Evolutionary conservation across 2,329 filamentous ascomycete genomes (phyloP).

Genomic region (Corniculantispora saksenae): DNA sequence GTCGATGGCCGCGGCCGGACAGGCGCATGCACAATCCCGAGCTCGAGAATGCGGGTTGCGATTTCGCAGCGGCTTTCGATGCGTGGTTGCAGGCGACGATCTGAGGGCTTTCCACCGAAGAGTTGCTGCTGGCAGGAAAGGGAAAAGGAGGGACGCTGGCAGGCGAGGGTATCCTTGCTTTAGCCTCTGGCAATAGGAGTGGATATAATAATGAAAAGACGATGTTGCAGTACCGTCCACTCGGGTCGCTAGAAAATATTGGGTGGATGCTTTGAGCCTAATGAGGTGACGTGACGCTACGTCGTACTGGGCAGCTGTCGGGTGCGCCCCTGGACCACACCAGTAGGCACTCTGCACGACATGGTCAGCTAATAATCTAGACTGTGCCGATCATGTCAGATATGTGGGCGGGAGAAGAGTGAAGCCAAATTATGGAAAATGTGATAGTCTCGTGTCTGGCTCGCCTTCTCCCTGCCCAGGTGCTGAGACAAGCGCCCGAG

Average conservation of each 20-base stretch:
- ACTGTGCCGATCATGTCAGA: conserved; percentile 4
- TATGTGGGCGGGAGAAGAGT: background rate
- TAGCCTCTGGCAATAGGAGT: background rate
- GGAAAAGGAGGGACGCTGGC: background rate
- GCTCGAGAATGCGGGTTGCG: background rate
- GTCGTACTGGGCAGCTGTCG: conserved; percentile 4
- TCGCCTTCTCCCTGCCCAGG: background rate
- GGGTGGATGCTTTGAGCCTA: conserved; percentile 13
- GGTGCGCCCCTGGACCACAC: background rate
- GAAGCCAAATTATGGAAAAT: background rate
- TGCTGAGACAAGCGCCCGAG: background rate
- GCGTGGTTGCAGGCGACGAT: background rate
- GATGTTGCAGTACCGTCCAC: conserved; percentile 7
- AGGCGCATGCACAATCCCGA: background rate
- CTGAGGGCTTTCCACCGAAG: background rate
- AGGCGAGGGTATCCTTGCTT: background rate
- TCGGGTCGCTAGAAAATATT: conserved; percentile 12
- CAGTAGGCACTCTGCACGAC: background rate
- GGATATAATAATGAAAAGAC: conserved; percentile 8
- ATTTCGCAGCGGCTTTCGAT: background rate
- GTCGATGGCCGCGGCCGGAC: background rate
- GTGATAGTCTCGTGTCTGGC: background rate
- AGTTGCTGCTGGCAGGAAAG: background rate
- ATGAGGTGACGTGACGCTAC: conserved; percentile 1
- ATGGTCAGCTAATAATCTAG: background rate